Evolutionary conservation across 768 basidiomycete genomes (phyloP).

Genomic region (Sarcomyxa edulis): DNA sequence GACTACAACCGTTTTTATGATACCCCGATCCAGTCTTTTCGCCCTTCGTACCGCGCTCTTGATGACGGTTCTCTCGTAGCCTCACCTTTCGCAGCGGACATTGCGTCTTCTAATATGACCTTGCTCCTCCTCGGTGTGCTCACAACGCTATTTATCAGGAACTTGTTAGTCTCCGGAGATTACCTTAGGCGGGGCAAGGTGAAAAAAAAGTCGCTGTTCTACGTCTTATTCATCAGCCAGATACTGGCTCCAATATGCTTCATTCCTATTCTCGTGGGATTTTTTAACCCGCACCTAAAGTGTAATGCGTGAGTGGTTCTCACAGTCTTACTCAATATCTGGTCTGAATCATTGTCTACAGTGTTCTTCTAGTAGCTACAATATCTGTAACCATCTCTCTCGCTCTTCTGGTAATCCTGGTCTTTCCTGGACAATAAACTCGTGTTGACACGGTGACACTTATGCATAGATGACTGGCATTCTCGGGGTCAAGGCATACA

Average conservation of each 20-base stretch:
- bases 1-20: constrained; percentile 37
- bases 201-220: constrained; percentile 56
- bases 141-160: constrained; percentile 46
- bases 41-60: constrained; percentile 39
- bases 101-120: constrained; percentile 31
- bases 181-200: constrained; percentile 52
- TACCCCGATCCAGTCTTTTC: constrained; percentile 37
- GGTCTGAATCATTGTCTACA: constrained; percentile 11
- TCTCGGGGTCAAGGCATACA: constrained; percentile 62
- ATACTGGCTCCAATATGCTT: constrained; percentile 41
- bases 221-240: constrained; percentile 51
- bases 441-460: constrained; percentile 3
- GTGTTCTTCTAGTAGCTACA: constrained; percentile 32
- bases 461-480: constrained; percentile 50
- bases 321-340: not conserved
- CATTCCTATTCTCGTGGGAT: constrained; percentile 39
- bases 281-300: constrained; percentile 32
- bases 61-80: constrained; percentile 58
- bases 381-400: constrained; percentile 30
- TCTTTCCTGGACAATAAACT: too few relatives aligned
- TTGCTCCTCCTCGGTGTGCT: constrained; percentile 46
- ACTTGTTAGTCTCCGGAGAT: constrained; percentile 41
- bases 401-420: constrained; percentile 36
- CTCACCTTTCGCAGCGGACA: constrained; percentile 37
- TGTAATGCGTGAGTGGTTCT: constrained; percentile 46